Base-by-base conservation (phyloP, 306 rosid species). In the Prunus armeniaca region DNA sequence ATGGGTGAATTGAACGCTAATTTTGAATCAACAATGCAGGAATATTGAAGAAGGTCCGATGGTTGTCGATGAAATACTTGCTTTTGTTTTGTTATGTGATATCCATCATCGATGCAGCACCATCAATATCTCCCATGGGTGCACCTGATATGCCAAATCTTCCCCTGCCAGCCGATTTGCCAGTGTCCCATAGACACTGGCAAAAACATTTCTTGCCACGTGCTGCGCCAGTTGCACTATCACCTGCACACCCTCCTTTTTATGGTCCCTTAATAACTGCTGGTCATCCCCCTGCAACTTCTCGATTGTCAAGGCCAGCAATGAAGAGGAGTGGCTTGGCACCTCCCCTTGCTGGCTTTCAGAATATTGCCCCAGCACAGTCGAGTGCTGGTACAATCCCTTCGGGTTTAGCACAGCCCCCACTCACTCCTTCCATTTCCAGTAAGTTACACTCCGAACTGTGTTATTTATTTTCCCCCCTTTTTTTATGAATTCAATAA, bases 381-480 rank as follows among this genome's bases (percentile, higher is more conserved):
- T 82, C 92, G 17, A 30, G 61, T 41, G 77, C 82, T 78, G 96
- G 89, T 54, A 82, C 86, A 51, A 77, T 83, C 65, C 91, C 94
- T 81, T 87, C 91, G 50, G 88, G 84, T 51, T 77, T 91, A 85
- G 78, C 90, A 75, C 90, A 93, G 82, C 93, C 93, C 4, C 96
- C 93, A 17, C 66, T 93, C 73, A 82, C 97, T 71, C 97, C 95
- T 72, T 57, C 82, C 67, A 81, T 52, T 63, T 88, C 97, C 56
- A 78, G 98, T 93, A 86, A 88, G 93, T 83, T 54, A 1, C 58
- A 61, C 62, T 30, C 28, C 30, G 9, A 10, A 43, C 34, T 65
- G 0, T 60, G 19, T 74, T 20, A 54, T 22, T 70, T 6, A 66
- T 46, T 38, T 34, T 20, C 2, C 67, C 6, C 64, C 9, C 58